phyloP scores from a whole-genome alignment of 257 asterid genomes.

The Capsicum baccatum region DNA sequence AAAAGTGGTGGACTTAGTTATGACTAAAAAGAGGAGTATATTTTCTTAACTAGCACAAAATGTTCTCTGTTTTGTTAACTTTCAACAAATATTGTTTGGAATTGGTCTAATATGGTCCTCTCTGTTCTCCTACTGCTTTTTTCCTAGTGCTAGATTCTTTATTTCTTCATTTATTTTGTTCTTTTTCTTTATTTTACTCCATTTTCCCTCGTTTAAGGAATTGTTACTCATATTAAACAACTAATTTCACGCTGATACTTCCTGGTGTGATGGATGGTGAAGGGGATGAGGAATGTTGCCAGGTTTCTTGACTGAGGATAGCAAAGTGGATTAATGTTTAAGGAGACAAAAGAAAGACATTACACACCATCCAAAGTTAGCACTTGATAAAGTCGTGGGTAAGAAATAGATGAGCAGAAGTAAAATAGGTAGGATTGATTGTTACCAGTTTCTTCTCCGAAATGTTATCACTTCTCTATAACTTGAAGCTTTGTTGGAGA shows the following conservation, averaged over 20 bases:
- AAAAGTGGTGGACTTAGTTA: background rate
- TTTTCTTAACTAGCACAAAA: background rate
- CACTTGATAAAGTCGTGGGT: background rate
- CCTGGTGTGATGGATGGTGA: background rate
- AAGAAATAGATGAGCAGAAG: background rate
- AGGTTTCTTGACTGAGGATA: background rate
- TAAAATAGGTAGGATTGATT: background rate
- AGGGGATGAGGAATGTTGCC: background rate
- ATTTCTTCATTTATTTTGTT: background rate
- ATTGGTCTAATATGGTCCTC: background rate
- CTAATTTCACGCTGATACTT: background rate
- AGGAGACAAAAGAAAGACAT: background rate
- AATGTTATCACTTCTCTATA: background rate
- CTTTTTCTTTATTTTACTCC: background rate
- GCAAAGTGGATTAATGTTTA: background rate
- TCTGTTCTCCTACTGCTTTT: conserved; percentile 8
- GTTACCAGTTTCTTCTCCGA: conserved; percentile 10
- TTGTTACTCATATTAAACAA: background rate
- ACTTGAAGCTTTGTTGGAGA: background rate
- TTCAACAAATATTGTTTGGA: conserved; percentile 1
- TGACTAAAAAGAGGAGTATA: background rate
- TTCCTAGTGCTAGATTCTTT: background rate
- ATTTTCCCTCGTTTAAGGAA: background rate
- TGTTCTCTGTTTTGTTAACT: background rate
- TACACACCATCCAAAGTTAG: background rate